These are phyloP conservation scores for Colletotrichum higginsianum DNA, from an alignment of 2,329 filamentous ascomycete species.

Conservation along the genomic window DNA sequence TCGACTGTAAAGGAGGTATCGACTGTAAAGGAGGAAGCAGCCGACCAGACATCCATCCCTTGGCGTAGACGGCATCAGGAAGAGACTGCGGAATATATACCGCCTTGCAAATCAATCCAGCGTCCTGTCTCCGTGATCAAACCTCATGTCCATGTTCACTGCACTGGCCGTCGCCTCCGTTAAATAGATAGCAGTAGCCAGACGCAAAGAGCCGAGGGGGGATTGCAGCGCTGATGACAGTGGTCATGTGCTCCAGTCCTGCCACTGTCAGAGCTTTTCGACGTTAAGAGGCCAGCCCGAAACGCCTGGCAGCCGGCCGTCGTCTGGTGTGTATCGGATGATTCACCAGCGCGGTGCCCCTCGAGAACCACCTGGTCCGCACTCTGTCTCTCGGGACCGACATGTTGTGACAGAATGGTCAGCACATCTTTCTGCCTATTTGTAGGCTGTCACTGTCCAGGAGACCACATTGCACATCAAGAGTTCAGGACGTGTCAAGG, in stretches of 20 bases:
- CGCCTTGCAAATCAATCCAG: conserved; percentile 1
- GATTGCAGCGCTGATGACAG: not conserved
- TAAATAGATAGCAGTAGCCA: not conserved
- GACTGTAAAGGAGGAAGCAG: too few relatives aligned
- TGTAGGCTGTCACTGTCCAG: not conserved
- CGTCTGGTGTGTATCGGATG: not conserved
- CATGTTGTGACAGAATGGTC: not conserved
- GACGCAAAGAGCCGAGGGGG: not conserved
- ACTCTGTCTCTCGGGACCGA: not conserved
- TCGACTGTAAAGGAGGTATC: too few relatives aligned
- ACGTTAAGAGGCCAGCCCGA: not conserved
- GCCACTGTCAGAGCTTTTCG: not conserved
- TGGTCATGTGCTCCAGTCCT: not conserved
- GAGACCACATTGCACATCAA: not conserved
- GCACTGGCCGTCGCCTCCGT: not conserved
- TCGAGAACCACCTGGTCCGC: not conserved
- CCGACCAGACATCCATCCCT: not conserved
- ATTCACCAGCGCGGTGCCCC: not conserved
- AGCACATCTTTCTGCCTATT: not conserved
- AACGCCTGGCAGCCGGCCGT: not conserved
- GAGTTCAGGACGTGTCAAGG: not conserved
- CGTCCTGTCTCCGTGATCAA: not conserved
- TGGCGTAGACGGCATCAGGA: conserved; percentile 14
- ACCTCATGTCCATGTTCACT: too few relatives aligned
- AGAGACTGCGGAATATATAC: conserved; percentile 15